Percentiles rank a stretch among this genome's conserved stretches.
Evolutionary conservation across 2,329 filamentous ascomycete species (phyloP).

Genomic region (Cladosporium velox): DNA sequence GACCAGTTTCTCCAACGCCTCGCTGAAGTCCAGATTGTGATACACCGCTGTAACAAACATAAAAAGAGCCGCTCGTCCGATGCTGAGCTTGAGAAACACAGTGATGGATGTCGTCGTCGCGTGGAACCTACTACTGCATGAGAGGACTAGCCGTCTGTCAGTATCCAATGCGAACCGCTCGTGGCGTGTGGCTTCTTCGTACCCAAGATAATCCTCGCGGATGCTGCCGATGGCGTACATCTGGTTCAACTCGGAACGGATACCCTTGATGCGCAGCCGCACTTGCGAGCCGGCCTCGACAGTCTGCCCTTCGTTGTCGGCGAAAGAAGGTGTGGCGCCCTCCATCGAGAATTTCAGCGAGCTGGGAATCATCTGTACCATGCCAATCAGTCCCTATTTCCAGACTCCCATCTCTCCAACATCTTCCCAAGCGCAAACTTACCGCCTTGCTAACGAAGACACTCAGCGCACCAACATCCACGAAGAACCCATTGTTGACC

Average conservation of each 20-base stretch:
- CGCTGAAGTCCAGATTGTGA: slow-evolving; percentile 18
- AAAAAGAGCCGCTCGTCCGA: not conserved
- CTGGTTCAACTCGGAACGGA: slow-evolving; percentile 86
- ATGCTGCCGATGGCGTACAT: slow-evolving; percentile 98
- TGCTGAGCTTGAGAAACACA: not conserved
- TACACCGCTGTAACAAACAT: slow-evolving; percentile 15
- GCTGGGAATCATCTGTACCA: slow-evolving; percentile 76
- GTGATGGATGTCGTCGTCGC: not conserved
- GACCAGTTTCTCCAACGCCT: slow-evolving; percentile 19
- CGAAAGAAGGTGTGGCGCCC: slow-evolving; percentile 94
- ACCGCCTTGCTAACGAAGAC: slow-evolving; percentile 83
- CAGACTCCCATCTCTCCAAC: not conserved
- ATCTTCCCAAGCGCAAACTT: slow-evolving; percentile 52
- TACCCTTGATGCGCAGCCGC: slow-evolving; percentile 90
- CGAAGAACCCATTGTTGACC: slow-evolving; percentile 89
- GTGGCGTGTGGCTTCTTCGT: slow-evolving; percentile 7
- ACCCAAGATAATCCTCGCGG: slow-evolving; percentile 64
- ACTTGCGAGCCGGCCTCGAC: slow-evolving; percentile 94
- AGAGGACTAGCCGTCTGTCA: slow-evolving; percentile 12
- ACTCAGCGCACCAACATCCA: slow-evolving; percentile 74
- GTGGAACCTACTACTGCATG: slow-evolving; percentile 6
- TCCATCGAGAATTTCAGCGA: slow-evolving; percentile 95
- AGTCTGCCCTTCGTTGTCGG: slow-evolving; percentile 88
- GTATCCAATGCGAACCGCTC: not conserved
- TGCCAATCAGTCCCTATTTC: not conserved